Percentiles rank a stretch among this genome's conserved stretches.
These are phyloP conservation scores for Gloeophyllum trabeum DNA, from an alignment of 768 basidiomycete species.

Conservation along the genomic window DNA sequence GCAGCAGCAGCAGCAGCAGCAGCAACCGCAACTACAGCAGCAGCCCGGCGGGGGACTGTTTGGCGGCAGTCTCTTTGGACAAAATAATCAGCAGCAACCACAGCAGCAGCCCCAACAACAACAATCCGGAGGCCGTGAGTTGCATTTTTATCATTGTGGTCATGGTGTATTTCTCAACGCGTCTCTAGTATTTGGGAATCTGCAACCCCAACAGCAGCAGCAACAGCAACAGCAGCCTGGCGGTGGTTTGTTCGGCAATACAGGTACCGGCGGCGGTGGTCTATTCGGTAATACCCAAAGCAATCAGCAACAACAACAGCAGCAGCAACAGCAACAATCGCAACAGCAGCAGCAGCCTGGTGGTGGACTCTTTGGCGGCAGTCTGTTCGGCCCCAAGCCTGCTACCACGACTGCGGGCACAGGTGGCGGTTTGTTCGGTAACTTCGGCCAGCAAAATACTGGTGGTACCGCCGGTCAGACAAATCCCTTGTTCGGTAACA, in stretches of 20 bases:
- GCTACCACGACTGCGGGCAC: constrained; percentile 6
- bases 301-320: constrained; percentile 15
- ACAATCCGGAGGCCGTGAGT: constrained; percentile 3
- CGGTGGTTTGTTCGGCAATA: constrained; percentile 12
- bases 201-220: background rate
- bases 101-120: constrained; percentile 10
- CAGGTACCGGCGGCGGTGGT: constrained; percentile 11
- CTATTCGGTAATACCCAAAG: constrained; percentile 20
- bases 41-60: constrained; percentile 14
- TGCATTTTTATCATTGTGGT: background rate
- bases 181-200: background rate
- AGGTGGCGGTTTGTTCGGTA: constrained; percentile 17
- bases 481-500: constrained; percentile 23
- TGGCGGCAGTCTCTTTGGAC: constrained; percentile 13
- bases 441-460: constrained; percentile 25
- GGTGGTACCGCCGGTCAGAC: constrained; percentile 10
- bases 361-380: constrained; percentile 25
- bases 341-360: constrained; percentile 15
- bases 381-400: constrained; percentile 8
- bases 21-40: constrained; percentile 18
- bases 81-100: constrained; percentile 6
- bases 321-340: constrained; percentile 19
- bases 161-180: background rate
- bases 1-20: constrained; percentile 24
- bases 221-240: constrained; percentile 6